These are phyloP conservation scores for Annona squamosa DNA, from an alignment of 164 flowering plant genomes.

Conservation along the genomic window DNA sequence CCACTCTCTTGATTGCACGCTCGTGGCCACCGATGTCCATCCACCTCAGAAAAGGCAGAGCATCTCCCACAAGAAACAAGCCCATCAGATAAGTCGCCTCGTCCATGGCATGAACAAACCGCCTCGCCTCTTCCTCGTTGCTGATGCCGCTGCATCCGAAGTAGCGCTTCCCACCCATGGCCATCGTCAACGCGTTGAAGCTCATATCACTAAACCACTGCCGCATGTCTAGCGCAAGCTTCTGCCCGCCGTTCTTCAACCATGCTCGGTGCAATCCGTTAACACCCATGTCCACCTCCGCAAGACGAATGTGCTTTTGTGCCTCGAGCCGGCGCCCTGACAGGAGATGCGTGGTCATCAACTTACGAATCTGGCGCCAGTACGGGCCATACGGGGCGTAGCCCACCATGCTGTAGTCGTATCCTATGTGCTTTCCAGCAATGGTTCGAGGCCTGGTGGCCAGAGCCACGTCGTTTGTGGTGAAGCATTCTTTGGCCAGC, in stretches of 20 bases:
- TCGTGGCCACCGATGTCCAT: conserved; percentile 3
- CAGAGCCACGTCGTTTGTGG: conserved; percentile 9
- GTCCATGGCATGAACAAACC: conserved; percentile 2
- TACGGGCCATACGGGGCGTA: conserved; percentile 13
- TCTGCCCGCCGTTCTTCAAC: background rate
- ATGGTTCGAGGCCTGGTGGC: conserved; percentile 8
- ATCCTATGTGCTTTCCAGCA: background rate
- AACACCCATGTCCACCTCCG: conserved; percentile 4
- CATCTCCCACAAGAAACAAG: conserved; percentile 3
- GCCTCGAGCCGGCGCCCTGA: conserved; percentile 11
- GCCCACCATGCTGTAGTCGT: conserved; percentile 6
- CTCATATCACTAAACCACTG: conserved; percentile 2
- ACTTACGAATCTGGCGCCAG: conserved; percentile 17
- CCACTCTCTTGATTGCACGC: conserved; percentile 4
- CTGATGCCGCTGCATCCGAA: background rate
- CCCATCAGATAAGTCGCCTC: background rate
- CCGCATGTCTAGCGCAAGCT: conserved; percentile 7
- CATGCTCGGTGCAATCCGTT: conserved; percentile 7
- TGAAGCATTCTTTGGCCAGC: conserved; percentile 19
- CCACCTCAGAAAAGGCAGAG: conserved; percentile 3
- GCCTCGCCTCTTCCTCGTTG: background rate
- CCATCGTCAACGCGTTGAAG: background rate
- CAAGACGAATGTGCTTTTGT: conserved; percentile 2
- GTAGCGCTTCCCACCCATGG: conserved; percentile 5
- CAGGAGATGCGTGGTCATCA: conserved; percentile 9